Conservation (phyloP, 768 basidiomycete genomes). For the Trametes punicea region DNA sequence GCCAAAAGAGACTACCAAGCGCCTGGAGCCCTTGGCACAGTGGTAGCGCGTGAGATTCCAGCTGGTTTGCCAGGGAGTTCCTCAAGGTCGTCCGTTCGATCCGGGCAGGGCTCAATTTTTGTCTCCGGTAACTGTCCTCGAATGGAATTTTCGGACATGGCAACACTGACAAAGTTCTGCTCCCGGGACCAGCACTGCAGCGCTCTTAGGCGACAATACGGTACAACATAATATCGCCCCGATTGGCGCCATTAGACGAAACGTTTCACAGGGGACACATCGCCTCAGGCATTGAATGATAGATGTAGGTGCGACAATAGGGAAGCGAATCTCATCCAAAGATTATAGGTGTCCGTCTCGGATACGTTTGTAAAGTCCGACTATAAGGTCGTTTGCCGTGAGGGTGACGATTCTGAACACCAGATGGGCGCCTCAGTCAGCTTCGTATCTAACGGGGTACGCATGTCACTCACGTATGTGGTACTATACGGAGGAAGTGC, state of each 20-base stretch:
- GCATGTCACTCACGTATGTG: conserved; percentile 66
- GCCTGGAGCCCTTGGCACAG: conserved; percentile 22
- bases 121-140: background rate
- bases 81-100: conserved; percentile 26
- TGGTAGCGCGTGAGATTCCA: conserved; percentile 25
- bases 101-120: conserved; percentile 24
- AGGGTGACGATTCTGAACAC: conserved; percentile 76
- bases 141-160: too few relatives aligned
- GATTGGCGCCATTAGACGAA: too few relatives aligned
- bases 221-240: too few relatives aligned
- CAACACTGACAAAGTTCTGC: too few relatives aligned
- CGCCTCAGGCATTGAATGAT: too few relatives aligned
- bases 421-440: background rate
- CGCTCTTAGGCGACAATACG: too few relatives aligned
- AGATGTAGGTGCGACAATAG: background rate
- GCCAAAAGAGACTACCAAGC: too few relatives aligned
- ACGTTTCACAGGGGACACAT: too few relatives aligned
- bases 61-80: conserved; percentile 6
- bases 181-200: too few relatives aligned
- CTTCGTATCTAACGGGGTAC: background rate
- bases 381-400: conserved; percentile 80
- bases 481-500: conserved; percentile 89
- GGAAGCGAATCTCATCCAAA: background rate
- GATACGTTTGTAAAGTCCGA: conserved; percentile 55
- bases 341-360: conserved; percentile 13